Conservation (phyloP, 805 yeast genomes). For the Pichia californica region DNA sequence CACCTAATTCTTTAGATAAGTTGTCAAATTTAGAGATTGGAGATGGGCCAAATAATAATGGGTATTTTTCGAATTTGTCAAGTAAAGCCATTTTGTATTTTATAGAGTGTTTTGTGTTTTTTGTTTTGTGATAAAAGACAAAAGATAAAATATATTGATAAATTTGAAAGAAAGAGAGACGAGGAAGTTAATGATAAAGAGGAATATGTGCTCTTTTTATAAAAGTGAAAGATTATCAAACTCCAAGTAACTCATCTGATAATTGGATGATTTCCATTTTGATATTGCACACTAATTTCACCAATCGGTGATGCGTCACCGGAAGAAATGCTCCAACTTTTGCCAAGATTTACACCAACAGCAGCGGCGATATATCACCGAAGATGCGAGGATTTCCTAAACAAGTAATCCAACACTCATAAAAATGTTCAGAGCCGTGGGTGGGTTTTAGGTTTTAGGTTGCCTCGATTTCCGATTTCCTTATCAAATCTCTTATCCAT, state of each 20-base stretch:
- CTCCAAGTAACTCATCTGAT: too few relatives aligned
- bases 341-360: too few relatives aligned
- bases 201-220: not conserved
- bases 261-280: not conserved
- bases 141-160: not conserved
- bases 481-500: too few relatives aligned
- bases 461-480: too few relatives aligned
- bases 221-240: not conserved
- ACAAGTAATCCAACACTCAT: too few relatives aligned
- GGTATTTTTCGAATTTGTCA: conserved; percentile 23
- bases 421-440: too few relatives aligned
- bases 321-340: not conserved
- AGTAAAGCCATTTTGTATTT: conserved; percentile 14
- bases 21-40: conserved; percentile 29
- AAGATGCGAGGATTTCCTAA: too few relatives aligned
- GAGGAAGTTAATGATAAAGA: not conserved
- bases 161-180: not conserved
- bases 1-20: conserved; percentile 26
- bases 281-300: too few relatives aligned
- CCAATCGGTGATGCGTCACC: conserved; percentile 12
- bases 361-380: conserved; percentile 4
- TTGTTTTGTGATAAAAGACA: not conserved
- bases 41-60: conserved; percentile 30
- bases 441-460: too few relatives aligned
- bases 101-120: not conserved